Base-by-base conservation (phyloP, 768 basidiomycete species). In the Mycena galericulata region DNA sequence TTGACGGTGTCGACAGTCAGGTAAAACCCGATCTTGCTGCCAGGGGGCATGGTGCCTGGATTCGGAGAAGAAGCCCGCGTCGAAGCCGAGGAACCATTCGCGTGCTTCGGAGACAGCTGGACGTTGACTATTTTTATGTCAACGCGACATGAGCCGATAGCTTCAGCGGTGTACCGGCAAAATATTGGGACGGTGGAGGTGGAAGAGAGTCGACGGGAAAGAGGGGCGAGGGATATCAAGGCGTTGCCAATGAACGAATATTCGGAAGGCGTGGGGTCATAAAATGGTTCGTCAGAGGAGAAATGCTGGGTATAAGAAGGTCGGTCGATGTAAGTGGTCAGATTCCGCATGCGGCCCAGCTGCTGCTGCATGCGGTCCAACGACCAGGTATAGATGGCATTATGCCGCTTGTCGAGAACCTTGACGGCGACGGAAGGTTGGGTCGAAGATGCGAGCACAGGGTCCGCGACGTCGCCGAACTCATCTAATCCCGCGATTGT, bases 291-390 rank as follows among this genome's bases (percentile, higher is more conserved):
- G 71, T 96, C 92, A 17, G 92, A 91, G 32, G 94, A 94, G 82
- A 99, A 98, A 79, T 99, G 97, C 70, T 92, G 92, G 12, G 95
- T 93, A 79, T 97, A 97, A 4, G 92, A 94, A 9, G 97, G 98
- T 50, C 93, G 90, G 78, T 96, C 94, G 70, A 96, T 92, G 76
- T 96, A 95, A 27, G 91, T 90, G 9, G 92, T 93, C 41, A 96
- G 82, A 77, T 97, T 97, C 57, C 95, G 92, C 97, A 99, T 99
- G 69, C 93, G 92, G 73, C 92, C 90, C 20, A 98, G 81, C 68
- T 96, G 96, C 71, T 95, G 94, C 71, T 92, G 89, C 79, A 98
- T 89, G 32, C 94, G 89, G 74, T 94, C 91, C 47, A 96, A 80
- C 20, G 95, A 95, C 97, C 97, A 99, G 9, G 91, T 85, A 77